Base-by-base conservation (phyloP, 208 protist genomes). In the Trypanosoma lewisi region DNA sequence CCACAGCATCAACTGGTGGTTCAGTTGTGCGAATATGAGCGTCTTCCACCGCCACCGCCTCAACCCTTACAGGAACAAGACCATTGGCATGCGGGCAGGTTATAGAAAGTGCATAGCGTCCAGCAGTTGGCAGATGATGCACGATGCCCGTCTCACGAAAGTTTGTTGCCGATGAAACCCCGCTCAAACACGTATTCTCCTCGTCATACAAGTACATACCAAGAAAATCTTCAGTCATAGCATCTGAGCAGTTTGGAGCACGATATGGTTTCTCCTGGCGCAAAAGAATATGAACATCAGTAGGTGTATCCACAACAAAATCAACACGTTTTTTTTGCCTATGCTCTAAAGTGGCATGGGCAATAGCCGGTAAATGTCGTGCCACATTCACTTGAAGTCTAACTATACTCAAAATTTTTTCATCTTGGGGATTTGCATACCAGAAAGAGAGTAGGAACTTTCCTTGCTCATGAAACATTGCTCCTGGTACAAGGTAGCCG, bases 391-490 rank as follows among this genome's bases (percentile, higher is more conserved):
- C 50, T 21, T 78, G 76, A 37, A 86, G 65, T 31, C 80, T 77
- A 25, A 61, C 51, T 11, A 86, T 61, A 14, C 65, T 70, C 34
- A 93, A 17, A 25, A 69, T 59, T 17, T 73, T 33, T 2, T 65
- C 67, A 48, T 90, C 80, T n/a, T 56, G 64, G 7, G 57, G 55
- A 31, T 66, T 79, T 23, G 76, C 44, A 41, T 81, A 85, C 80
- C 80, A 89, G 63, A 84, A 91, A 17, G 84, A 91, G n/a, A 94
- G 68, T n/a, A 94, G 75, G 61, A 94, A 94, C 70, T 88, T 93
- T 42, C 83, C 70, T 63, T 82, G 77, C 16, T 87, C 82, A 31
- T 68, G 85, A 36, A 75, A 71, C 82, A 89, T 84, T 5, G 73
- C 75, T 36, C 74, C 87, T 7, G 82, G 82, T 11, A 91, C 82